Conservation (phyloP, 2,329 filamentous ascomycete species). For the Elsinoe batatas region DNA sequence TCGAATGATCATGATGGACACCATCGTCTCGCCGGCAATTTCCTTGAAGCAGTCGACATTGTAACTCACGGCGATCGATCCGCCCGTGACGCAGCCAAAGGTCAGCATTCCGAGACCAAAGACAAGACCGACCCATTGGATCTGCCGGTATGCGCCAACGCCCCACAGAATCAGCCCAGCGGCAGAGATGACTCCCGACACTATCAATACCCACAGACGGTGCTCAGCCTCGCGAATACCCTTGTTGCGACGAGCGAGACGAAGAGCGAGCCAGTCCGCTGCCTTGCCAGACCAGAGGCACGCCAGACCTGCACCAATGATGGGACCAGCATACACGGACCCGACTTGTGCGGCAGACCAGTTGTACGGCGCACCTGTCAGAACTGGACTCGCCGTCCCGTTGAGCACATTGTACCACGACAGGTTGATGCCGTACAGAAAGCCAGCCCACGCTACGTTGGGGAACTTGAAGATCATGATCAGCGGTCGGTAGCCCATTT, state of each 20-base stretch:
- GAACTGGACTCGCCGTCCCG: constrained; percentile 14
- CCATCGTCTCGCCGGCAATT: constrained; percentile 37
- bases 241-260: constrained; percentile 32
- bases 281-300: constrained; percentile 30
- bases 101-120: constrained; percentile 25
- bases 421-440: constrained; percentile 15
- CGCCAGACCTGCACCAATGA: constrained; percentile 22
- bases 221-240: constrained; percentile 35
- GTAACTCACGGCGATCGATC: constrained; percentile 35
- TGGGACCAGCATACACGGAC: constrained; percentile 24
- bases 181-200: no score
- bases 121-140: constrained; percentile 17
- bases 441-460: constrained; percentile 14
- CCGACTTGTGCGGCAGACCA: constrained; percentile 27
- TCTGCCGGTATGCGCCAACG: no score
- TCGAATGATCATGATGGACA: constrained; percentile 36
- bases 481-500: constrained; percentile 17
- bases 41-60: constrained; percentile 40
- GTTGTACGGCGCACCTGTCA: constrained; percentile 27
- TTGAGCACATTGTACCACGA: constrained; percentile 16
- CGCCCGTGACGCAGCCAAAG: constrained; percentile 28
- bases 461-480: constrained; percentile 15
- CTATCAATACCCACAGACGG: constrained; percentile 31
- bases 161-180: no score
- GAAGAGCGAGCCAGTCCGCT: constrained; percentile 21